Evolutionary conservation across 108 stramenopile species (phyloP), one percentile per base, ranked within the genome.

Genomic region (Seminavis robusta): DNA sequence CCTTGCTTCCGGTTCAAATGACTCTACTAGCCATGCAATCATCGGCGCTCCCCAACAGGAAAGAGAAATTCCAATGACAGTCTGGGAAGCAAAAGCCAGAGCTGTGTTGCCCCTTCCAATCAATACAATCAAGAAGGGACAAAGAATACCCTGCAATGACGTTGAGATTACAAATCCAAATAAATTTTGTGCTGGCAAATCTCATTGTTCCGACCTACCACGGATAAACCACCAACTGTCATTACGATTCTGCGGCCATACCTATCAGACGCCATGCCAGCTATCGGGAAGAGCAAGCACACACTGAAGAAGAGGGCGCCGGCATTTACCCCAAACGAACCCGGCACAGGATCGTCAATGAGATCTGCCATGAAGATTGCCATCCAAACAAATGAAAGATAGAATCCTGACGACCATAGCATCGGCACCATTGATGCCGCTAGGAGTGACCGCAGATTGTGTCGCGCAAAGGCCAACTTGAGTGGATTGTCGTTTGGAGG

Each of bases 11-110:
- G 81, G 75, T 10, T 75, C 69, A 65, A 90, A 90, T 6, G 69
- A 62, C 52, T 90, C 88, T 16, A 80, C 81, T 32, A 90, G 47
- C 88, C 88, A 90, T 0, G 84, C 83, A 57, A 69, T 73, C 80
- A 86, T 83, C 10, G 88, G 84, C 0, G 78, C 80, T 15, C 88
- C 84, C 78, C 78, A 90, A 5, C 84, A 44, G n/a, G 77, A 72
- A 20, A 90, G 30, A 26, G 42, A 42, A n/a, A 86, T 47, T 0
- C 80, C 80, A 36, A 90, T 36, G 13, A 52, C 41, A 0, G 60
- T 65, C 47, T 90, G 88, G 9, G 69, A 57, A n/a, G 54, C n/a
- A 44, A 83, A 77, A 13, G 79, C 63, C 42, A 40, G 48, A 28
- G 40, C 26, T n/a, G 67, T 17, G 28, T 36, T 21, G 30, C 61